Evolutionary conservation across 2,329 filamentous ascomycete species (phyloP), one percentile per base, ranked within the genome.

Genomic region (Gyromitra esculenta): DNA sequence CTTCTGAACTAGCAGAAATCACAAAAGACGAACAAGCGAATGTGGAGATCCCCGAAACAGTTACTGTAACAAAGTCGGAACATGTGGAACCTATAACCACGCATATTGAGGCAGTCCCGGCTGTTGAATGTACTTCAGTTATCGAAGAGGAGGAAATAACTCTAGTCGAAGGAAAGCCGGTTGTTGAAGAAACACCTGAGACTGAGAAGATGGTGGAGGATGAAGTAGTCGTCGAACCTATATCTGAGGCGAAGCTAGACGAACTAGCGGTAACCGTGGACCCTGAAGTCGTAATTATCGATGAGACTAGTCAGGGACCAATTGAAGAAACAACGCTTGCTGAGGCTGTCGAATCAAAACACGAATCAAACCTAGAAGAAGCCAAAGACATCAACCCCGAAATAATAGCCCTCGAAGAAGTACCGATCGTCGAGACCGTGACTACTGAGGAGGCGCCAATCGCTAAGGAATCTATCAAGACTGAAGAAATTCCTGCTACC

Each of bases 161-260:
- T 39, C 25, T 4, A 3, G 35, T 50, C 15, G 73, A 66, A 35
- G 48, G 65, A n/a, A 43, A 41, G 48, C 59, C 45, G n/a, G 35
- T 64, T 64, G 57, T 72, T 8, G 45, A 56, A 31, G 60, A 65
- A 54, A 18, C 59, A 18, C 56, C 7, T 7, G 31, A 9, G 25
- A 8, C 9, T 45, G 69, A 41, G 21, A 18, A 54, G 37, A 5
- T 13, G 3, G 18, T 25, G 2, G 57, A 11, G 15, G 21, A 50
- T 43, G 56, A 59, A 2, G 62, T 50, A n/a, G 62, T 21, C 15
- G 6, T 41, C 25, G 65, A 35, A 45, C 11, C 31, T 1, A 31
- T 48, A 31, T 48, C 43, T 64, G 60, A 35, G 18, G 60, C 15
- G 39, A 73, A 73, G 37, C 18, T n/a, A 48, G 70, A 59, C 7